phyloP scores from a whole-genome alignment of 2,329 filamentous ascomycete species.

The Sarocladium kiliense region DNA sequence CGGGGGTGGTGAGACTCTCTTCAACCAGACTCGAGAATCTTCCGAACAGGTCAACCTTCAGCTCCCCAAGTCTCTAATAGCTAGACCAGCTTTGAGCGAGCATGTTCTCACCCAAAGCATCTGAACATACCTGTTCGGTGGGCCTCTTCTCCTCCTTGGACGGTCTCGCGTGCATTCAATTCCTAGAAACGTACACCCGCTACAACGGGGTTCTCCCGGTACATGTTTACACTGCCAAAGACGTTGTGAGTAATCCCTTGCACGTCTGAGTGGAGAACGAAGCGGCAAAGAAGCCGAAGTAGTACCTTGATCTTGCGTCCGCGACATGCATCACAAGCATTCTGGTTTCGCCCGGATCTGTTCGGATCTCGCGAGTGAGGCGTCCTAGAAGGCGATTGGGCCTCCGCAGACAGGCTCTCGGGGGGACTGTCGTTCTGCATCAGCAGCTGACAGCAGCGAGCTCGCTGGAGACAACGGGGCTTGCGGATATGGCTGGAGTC shows the following conservation, averaged over 20 bases:
- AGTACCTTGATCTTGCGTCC: conserved; percentile 21
- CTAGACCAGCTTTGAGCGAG: too few relatives aligned
- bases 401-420: neutral
- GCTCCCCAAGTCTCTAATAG: too few relatives aligned
- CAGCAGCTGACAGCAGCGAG: too few relatives aligned
- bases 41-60: too few relatives aligned
- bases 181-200: conserved; percentile 19
- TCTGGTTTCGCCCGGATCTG: conserved; percentile 15
- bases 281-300: neutral
- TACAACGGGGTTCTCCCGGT: conserved; percentile 13
- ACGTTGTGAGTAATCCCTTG: neutral
- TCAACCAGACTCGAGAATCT: too few relatives aligned
- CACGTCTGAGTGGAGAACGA: neutral
- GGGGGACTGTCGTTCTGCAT: neutral
- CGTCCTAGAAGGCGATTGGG: neutral
- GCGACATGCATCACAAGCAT: conserved; percentile 25
- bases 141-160: conserved; percentile 21
- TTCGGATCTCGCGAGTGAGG: neutral
- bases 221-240: conserved; percentile 15
- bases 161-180: conserved; percentile 21
- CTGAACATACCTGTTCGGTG: conserved; percentile 21
- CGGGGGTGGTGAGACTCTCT: too few relatives aligned
- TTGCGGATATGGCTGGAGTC: too few relatives aligned
- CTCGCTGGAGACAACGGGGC: too few relatives aligned
- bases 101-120: too few relatives aligned